Evolutionary conservation across 257 asterid species (phyloP).

Genomic region (Nicotiana knightiana): DNA sequence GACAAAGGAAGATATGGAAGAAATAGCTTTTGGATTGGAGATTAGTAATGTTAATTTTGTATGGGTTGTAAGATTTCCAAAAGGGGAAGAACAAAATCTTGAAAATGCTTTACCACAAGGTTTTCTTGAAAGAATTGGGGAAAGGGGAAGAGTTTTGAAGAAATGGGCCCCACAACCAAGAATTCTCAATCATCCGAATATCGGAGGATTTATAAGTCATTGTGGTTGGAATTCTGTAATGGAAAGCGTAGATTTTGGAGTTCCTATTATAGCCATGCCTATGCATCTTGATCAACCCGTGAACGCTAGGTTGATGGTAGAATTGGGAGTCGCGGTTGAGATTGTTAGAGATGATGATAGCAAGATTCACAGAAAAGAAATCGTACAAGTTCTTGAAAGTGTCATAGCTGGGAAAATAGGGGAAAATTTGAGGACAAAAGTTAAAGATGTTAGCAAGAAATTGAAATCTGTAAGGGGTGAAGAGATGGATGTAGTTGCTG

Average conservation of each 20-base stretch:
- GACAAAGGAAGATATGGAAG: constrained; percentile 36
- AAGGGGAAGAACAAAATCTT: constrained; percentile 14
- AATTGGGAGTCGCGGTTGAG: constrained; percentile 32
- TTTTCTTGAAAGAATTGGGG: constrained; percentile 30
- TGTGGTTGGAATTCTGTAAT: constrained; percentile 35
- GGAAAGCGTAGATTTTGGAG: constrained; percentile 26
- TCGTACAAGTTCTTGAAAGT: constrained; percentile 12
- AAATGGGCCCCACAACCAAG: constrained; percentile 35
- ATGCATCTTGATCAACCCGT: constrained; percentile 39
- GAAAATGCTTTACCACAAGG: constrained; percentile 34
- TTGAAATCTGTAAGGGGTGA: constrained; percentile 13
- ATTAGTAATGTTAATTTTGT: constrained; percentile 39
- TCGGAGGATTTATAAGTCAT: constrained; percentile 36
- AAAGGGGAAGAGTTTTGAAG: constrained; percentile 22
- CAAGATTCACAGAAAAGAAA: constrained; percentile 16
- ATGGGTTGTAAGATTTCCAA: constrained; percentile 46
- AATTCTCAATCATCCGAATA: constrained; percentile 20
- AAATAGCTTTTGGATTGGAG: constrained; percentile 44
- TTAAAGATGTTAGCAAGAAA: constrained; percentile 17
- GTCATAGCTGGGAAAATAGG: constrained; percentile 24
- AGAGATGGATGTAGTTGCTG: constrained; percentile 23
- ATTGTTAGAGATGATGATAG: constrained; percentile 25
- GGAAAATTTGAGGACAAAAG: constrained; percentile 10
- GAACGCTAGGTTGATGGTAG: constrained; percentile 26
- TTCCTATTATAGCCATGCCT: constrained; percentile 38